Conservation (phyloP, 768 basidiomycete genomes). For the Mycena galericulata region DNA sequence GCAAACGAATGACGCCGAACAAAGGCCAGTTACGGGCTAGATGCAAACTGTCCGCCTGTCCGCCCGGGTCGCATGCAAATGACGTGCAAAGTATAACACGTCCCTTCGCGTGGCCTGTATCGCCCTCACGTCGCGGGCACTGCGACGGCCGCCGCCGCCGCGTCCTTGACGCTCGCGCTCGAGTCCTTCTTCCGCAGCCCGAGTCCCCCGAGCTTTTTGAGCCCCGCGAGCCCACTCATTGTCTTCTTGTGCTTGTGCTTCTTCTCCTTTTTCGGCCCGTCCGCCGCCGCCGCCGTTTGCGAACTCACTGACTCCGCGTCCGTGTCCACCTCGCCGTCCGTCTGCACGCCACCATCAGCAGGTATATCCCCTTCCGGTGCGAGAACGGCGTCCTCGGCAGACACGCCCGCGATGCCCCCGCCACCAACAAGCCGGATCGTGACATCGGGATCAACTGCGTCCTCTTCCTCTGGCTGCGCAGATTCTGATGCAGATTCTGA, state of each 20-base stretch:
- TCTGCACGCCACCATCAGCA: slow-evolving; percentile 46
- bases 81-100: not conserved
- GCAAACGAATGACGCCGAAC: not conserved
- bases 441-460: slow-evolving; percentile 46
- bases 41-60: slow-evolving; percentile 8
- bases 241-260: slow-evolving; percentile 64
- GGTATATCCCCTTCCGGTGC: slow-evolving; percentile 42
- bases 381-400: slow-evolving; percentile 34
- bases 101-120: not conserved
- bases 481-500: slow-evolving; percentile 9
- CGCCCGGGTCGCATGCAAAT: not conserved
- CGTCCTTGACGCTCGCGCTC: slow-evolving; percentile 58
- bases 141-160: slow-evolving; percentile 12
- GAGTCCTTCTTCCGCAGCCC: slow-evolving; percentile 65
- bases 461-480: slow-evolving; percentile 30
- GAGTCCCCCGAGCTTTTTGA: slow-evolving; percentile 66
- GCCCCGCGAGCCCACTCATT: slow-evolving; percentile 65
- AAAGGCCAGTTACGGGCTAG: not conserved
- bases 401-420: slow-evolving; percentile 58
- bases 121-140: not conserved
- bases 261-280: slow-evolving; percentile 43
- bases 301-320: slow-evolving; percentile 49
- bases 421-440: slow-evolving; percentile 73
- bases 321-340: slow-evolving; percentile 53
- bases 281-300: slow-evolving; percentile 30